Evolutionary conservation across 176 grass and related monocot species (phyloP), one percentile per base, ranked within the genome.

Genomic region (Saccharum officinarum): DNA sequence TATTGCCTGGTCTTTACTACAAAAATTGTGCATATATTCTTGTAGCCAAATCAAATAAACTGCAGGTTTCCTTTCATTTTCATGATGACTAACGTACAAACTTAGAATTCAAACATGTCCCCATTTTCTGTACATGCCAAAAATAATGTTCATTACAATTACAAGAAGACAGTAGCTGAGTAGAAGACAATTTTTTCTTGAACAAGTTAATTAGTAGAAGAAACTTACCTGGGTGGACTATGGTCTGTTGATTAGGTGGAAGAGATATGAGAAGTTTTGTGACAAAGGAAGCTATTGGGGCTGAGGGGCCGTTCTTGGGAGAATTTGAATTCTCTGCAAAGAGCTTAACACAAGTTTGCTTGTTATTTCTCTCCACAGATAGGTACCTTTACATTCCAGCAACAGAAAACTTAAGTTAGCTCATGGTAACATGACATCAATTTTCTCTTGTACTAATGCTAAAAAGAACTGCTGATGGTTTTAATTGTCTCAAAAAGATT

Each of bases 361-460:
- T 96, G 86, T 91, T 96, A 76, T 94, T 96, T 89, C 88, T 99
- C 88, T 99, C 97, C 82, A 99, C 93, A 67, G 86, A 92, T 41
- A 99, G 71, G 86, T 91, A 91, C 97, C 97, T 96, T 87, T 84
- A 81, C 3, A 86, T 79, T 74, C 46, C 59, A 92, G 44, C 30
- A 76, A 65, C 39, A 73, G 0, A 77, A 73, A 75, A 28, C n/a
- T 17, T 2, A 69, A 67, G 41, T 89, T 76, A 89, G 63, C 50
- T 68, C 8, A 46, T 36, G 59, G 36, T 60, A 81, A 41, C 28
- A 38, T 47, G 31, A 11, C 47, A 66, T 52, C 30, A 82, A 1
- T 36, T 61, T 16, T 54, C 66, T 13, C 34, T 39, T 23, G 1
- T 57, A 42, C 33, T 15, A n/a, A 45, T 45, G 49, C 8, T 63